Base-by-base conservation (phyloP, 805 yeast genomes). In the Candida koratica region DNA sequence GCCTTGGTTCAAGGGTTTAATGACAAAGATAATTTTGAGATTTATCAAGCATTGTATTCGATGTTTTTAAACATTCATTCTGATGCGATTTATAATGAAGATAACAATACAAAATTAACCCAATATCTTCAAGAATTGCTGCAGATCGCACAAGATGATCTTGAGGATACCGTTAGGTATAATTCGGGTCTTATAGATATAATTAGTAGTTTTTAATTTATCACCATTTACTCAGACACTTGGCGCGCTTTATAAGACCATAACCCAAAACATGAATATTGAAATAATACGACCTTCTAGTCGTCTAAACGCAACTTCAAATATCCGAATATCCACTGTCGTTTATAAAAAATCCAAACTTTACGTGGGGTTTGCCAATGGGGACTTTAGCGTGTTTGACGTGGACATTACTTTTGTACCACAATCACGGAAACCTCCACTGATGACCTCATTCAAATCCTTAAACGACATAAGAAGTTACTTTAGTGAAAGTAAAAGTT, bases 11-110 rank as follows among this genome's bases (percentile, higher is more conserved):
- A 56, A 30, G 94, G 90, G 1, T 55, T 84, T 30, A 46, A 53
- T 5, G 42, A 66, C 5, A 83, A 83, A 39, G 55, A 45, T 11
- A 77, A 88, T 58, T 79, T 74, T 54, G 99, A 93, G 47, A 61
- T 90, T 12, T 73, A 80, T 36, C 88, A 87, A 55, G 95, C 95
- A 1, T 75, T 87, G 58, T 77, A 85, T 71, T 67, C 79, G 13
- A 69, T 87, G 68, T 69, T 89, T 36, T 67, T 87, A 43, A 78
- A 76, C 52, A 73, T 73, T 32, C 98, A 93, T 58, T 89, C 90
- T 17, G 97, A 90, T 56, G 78, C 85, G 5, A 63, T 93, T 55
- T 52, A 62, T 55, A 37, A 59, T 53, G 70, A 66, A 28, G 62
- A 56, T 2, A 51, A 54, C n/a, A 56, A 82, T 30, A 56, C 58